These are phyloP conservation scores for Vitis rotundifolia DNA, from an alignment of 164 flowering plant species.

Conservation along the genomic window DNA sequence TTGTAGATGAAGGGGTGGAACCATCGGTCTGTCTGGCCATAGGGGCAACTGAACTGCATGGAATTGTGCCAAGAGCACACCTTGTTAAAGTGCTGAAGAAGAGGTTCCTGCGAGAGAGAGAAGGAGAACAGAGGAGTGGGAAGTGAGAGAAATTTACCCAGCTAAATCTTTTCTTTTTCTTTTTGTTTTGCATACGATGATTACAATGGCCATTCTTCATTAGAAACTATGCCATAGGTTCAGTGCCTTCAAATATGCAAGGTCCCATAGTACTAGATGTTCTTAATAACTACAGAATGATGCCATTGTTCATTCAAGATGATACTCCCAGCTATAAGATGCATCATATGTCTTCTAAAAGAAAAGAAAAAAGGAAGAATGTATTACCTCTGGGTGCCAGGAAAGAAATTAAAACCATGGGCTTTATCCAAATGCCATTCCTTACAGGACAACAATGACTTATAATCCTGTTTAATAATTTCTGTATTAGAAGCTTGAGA, in stretches of 20 bases:
- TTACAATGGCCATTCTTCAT: no score
- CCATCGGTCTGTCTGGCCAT: slow-evolving; percentile 34
- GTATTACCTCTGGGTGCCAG: slow-evolving; percentile 85
- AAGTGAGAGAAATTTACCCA: slow-evolving; percentile 58
- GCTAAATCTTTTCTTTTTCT: slow-evolving; percentile 48
- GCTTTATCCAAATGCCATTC: slow-evolving; percentile 86
- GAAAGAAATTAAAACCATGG: slow-evolving; percentile 91
- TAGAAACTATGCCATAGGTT: no score
- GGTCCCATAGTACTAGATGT: no score
- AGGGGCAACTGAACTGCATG: slow-evolving; percentile 62
- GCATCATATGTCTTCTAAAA: neutral
- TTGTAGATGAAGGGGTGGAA: slow-evolving; percentile 59
- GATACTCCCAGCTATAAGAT: neutral
- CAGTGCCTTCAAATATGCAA: no score
- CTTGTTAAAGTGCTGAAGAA: slow-evolving; percentile 62
- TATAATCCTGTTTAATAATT: slow-evolving; percentile 67
- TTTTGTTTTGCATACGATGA: no score
- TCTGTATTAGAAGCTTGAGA: slow-evolving; percentile 9
- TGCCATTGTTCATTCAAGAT: no score
- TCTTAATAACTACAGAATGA: no score
- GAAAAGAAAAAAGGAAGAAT: neutral
- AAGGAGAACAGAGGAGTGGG: slow-evolving; percentile 69
- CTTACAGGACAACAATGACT: slow-evolving; percentile 61
- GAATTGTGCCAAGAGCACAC: slow-evolving; percentile 74
- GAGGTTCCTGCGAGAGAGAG: slow-evolving; percentile 73